Conservation (phyloP, 257 asterid species). For the Solanum pimpinellifolium region DNA sequence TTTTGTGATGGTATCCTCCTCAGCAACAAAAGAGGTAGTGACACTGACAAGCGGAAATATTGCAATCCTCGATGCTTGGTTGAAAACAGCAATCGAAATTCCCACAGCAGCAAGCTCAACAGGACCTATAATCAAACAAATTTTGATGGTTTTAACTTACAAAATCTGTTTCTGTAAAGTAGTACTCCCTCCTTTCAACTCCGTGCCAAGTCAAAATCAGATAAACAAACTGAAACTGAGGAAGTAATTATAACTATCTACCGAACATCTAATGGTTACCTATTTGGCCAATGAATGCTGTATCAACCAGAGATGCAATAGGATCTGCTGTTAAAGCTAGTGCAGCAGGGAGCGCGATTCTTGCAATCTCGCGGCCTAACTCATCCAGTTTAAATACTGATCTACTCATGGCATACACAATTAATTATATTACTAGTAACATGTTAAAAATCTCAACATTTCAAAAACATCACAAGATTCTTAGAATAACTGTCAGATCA, state of each 20-base stretch:
- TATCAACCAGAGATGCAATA: conserved; percentile 70
- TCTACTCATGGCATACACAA: conserved; percentile 13
- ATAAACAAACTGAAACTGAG: background rate
- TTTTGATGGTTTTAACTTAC: background rate
- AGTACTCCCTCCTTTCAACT: background rate
- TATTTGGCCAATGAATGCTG: conserved; percentile 74
- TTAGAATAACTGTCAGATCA: background rate
- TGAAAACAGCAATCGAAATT: conserved; percentile 62
- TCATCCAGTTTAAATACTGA: conserved; percentile 50
- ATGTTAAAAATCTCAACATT: background rate
- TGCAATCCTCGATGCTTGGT: conserved; percentile 56
- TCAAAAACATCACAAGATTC: background rate
- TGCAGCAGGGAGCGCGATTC: conserved; percentile 61
- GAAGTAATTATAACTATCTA: background rate
- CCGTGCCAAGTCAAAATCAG: background rate
- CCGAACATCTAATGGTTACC: conserved; percentile 20
- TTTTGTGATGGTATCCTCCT: conserved; percentile 36
- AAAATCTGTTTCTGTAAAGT: background rate
- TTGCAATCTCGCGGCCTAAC: conserved; percentile 51
- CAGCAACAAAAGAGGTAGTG: conserved; percentile 64
- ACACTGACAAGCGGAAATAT: conserved; percentile 63
- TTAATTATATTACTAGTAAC: background rate
- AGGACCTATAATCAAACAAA: conserved; percentile 23
- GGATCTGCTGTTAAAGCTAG: conserved; percentile 83
- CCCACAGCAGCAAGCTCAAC: conserved; percentile 68